Evolutionary conservation across 768 basidiomycete genomes (phyloP).

Genomic region (Hebeloma cylindrosporum): DNA sequence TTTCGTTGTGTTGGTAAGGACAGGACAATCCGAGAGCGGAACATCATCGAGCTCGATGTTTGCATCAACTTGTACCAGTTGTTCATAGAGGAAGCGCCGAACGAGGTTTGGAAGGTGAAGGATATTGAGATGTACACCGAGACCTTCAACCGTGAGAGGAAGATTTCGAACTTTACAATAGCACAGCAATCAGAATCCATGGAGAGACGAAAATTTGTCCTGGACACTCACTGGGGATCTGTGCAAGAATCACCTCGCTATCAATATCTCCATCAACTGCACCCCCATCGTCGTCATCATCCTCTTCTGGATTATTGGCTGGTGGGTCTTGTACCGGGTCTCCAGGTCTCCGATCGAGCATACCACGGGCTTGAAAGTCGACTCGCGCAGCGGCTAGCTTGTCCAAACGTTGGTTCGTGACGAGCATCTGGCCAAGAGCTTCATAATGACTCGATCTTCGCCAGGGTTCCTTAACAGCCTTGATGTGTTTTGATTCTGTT

Average conservation of each 20-base stretch:
- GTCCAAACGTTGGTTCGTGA: constrained; percentile 29
- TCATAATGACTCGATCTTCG: constrained; percentile 24
- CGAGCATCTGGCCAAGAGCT: constrained; percentile 32
- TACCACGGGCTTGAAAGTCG: constrained; percentile 20
- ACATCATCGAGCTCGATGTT: constrained; percentile 11
- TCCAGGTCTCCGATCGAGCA: constrained; percentile 20
- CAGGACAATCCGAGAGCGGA: constrained; percentile 18
- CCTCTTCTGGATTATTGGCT: neutral
- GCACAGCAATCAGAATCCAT: neutral
- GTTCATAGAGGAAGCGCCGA: no score
- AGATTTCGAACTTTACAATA: constrained; percentile 2
- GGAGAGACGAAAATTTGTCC: neutral
- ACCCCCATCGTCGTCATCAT: constrained; percentile 12
- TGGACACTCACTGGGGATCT: constrained; percentile 10
- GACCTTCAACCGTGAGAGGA: neutral
- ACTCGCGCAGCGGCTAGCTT: constrained; percentile 22
- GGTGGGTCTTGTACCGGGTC: neutral
- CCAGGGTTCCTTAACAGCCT: constrained; percentile 36
- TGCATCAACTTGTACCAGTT: neutral
- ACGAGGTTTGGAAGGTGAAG: neutral
- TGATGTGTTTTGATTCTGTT: constrained; percentile 36
- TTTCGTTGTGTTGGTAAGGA: constrained; percentile 11
- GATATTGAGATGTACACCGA: neutral
- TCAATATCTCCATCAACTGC: constrained; percentile 12
- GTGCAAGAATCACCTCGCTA: constrained; percentile 12